phyloP scores from a whole-genome alignment of 2,329 filamentous ascomycete genomes.

The Pestalotiopsis sp. region DNA sequence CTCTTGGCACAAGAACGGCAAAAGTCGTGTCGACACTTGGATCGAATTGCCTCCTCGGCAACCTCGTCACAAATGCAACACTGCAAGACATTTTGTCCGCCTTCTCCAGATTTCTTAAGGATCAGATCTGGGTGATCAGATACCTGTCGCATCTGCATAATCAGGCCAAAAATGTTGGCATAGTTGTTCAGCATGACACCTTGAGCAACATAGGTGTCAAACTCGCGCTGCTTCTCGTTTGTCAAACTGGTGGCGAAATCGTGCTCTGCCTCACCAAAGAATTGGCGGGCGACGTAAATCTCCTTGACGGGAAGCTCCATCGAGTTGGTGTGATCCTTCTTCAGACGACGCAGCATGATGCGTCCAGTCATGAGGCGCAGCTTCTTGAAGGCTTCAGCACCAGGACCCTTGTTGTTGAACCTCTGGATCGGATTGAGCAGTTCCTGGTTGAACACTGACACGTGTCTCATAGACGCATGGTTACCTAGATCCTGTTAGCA shows the following conservation, averaged over 20 bases:
- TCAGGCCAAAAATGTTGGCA: conserved; percentile 97
- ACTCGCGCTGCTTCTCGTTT: conserved; percentile 83
- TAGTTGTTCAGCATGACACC: conserved; percentile 97
- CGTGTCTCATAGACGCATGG: conserved; percentile 44
- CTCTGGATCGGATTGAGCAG: conserved; percentile 79
- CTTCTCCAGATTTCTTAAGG: conserved; percentile 80
- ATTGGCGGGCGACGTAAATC: conserved; percentile 87
- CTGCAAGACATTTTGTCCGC: conserved; percentile 85
- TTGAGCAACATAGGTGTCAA: conserved; percentile 92
- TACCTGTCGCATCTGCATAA: conserved; percentile 99
- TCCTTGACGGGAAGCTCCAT: conserved; percentile 98
- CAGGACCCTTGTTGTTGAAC: conserved; percentile 60
- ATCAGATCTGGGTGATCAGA: conserved; percentile 95
- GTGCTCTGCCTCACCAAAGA: conserved; percentile 94
- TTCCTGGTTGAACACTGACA: conserved; percentile 92
- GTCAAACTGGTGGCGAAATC: conserved; percentile 97
- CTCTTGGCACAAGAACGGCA: conserved; percentile 78
- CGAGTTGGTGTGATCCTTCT: conserved; percentile 87
- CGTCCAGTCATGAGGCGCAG: conserved; percentile 85
- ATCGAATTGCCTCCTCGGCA: conserved; percentile 90
- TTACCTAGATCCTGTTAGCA: conserved; percentile 22
- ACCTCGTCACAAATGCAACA: conserved; percentile 97
- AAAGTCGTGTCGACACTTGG: conserved; percentile 90
- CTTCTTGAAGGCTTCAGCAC: conserved; percentile 73
- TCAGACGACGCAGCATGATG: conserved; percentile 94